phyloP scores from a whole-genome alignment of 148 eudicot genomes.

The Rheum nobile region DNA sequence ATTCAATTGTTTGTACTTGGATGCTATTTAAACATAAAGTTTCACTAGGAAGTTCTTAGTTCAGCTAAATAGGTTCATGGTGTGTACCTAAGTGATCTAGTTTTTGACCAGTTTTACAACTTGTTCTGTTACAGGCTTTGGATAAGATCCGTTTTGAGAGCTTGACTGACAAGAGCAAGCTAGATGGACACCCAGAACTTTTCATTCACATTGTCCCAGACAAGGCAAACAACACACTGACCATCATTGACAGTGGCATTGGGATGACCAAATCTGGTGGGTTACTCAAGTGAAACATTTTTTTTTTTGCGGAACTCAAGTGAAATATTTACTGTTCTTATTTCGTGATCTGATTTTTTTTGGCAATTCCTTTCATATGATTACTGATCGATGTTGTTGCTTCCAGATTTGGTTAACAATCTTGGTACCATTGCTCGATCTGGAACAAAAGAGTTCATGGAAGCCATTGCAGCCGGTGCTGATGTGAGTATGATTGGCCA shows the following conservation, averaged over 20 bases:
- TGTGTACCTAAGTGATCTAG: not conserved
- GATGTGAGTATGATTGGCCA: conserved; percentile 85
- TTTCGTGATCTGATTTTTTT: not conserved
- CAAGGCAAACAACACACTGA: conserved; percentile 47
- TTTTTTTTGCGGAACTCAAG: not conserved
- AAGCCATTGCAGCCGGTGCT: conserved; percentile 81
- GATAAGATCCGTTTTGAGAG: conserved; percentile 63
- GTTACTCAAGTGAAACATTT: not conserved
- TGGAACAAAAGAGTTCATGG: conserved; percentile 81
- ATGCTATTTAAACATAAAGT: not conserved
- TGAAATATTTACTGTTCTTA: too few species aligned
- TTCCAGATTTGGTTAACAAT: conserved; percentile 71
- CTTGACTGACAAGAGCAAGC: conserved; percentile 66
- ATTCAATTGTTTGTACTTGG: not conserved
- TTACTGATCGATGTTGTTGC: not conserved
- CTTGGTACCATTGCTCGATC: conserved; percentile 73
- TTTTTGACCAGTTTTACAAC: not conserved
- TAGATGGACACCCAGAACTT: conserved; percentile 57
- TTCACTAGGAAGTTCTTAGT: not conserved
- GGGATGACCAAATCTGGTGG: conserved; percentile 75
- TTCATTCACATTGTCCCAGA: conserved; percentile 62
- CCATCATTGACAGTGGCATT: conserved; percentile 70
- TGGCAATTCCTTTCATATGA: too few species aligned
- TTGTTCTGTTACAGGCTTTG: conserved; percentile 27
- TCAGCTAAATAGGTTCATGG: not conserved